These are phyloP conservation scores for Lasiosphaeris hirsuta DNA, from an alignment of 495 filamentous ascomycete species.

Conservation along the genomic window DNA sequence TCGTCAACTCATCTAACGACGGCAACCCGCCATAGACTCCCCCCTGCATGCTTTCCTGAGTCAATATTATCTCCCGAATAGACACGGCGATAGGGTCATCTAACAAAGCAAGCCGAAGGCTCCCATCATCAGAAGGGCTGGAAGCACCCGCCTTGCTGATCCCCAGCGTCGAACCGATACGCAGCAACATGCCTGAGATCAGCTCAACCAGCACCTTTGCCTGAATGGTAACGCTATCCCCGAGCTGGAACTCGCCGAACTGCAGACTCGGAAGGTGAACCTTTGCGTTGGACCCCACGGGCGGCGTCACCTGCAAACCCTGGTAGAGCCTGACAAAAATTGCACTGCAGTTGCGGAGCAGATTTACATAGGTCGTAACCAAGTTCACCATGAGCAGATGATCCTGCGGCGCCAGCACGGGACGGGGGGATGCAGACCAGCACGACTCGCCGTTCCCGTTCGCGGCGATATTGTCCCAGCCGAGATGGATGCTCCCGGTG, in stretches of 20 bases:
- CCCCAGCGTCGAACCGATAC: slow-evolving; percentile 12
- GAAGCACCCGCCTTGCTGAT: slow-evolving; percentile 1
- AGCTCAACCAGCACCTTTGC: slow-evolving; percentile 13
- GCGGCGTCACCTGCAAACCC: slow-evolving; percentile 4
- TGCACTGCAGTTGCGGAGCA: slow-evolving; percentile 9
- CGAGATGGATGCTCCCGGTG: slow-evolving; percentile 4
- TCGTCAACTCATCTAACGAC: slow-evolving; percentile 3
- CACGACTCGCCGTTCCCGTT: slow-evolving; percentile 8
- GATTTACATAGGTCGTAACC: slow-evolving; percentile 12
- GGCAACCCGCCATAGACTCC: slow-evolving; percentile 5
- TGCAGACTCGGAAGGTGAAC: slow-evolving; percentile 8
- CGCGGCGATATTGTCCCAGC: neutral
- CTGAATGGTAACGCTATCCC: slow-evolving; percentile 12
- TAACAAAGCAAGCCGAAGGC: slow-evolving; percentile 2
- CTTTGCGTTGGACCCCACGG: neutral
- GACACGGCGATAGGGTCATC: slow-evolving; percentile 11
- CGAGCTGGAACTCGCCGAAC: slow-evolving; percentile 14
- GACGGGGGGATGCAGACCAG: neutral
- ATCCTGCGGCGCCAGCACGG: neutral
- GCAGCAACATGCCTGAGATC: slow-evolving; percentile 8
- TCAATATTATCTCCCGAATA: slow-evolving; percentile 11
- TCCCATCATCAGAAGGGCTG: neutral
- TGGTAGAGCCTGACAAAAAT: slow-evolving; percentile 7
- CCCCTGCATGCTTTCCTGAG: slow-evolving; percentile 11
- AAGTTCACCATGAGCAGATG: slow-evolving; percentile 10